phyloP scores from a whole-genome alignment of 2,329 filamentous ascomycete genomes.

The Verticillium alfalfae region DNA sequence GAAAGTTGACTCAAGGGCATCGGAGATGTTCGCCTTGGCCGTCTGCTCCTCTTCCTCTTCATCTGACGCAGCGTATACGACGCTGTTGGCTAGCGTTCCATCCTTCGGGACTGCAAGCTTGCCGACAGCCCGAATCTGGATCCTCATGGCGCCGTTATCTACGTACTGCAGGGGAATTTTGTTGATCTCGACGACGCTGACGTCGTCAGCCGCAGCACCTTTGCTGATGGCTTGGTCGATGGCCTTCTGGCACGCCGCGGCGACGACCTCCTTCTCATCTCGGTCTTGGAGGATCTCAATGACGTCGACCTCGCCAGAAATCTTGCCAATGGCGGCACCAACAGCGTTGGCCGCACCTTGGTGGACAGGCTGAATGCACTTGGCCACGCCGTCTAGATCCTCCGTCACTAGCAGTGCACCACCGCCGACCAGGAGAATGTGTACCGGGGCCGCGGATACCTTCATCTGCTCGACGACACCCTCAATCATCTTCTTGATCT shows the following conservation, averaged over 20 bases:
- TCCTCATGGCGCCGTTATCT: constrained; percentile 24
- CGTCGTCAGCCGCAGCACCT: constrained; percentile 35
- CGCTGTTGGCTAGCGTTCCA: neutral
- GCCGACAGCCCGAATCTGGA: constrained; percentile 27
- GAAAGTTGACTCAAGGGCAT: constrained; percentile 21
- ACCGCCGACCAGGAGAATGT: constrained; percentile 52
- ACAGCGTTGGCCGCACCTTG: constrained; percentile 55
- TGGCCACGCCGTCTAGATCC: constrained; percentile 40
- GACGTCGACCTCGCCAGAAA: constrained; percentile 45
- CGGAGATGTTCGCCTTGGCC: constrained; percentile 19
- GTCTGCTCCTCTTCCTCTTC: constrained; percentile 14
- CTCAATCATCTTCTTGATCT: constrained; percentile 43
- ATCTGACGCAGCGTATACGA: neutral
- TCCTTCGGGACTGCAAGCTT: constrained; percentile 22
- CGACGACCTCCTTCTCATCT: constrained; percentile 28
- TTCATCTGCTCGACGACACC: constrained; percentile 50
- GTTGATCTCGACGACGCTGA: constrained; percentile 40
- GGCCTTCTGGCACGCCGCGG: constrained; percentile 31
- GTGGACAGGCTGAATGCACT: constrained; percentile 44
- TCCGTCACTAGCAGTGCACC: constrained; percentile 47
- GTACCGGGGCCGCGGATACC: constrained; percentile 44
- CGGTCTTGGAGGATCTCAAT: constrained; percentile 39
- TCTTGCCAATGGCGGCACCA: constrained; percentile 52
- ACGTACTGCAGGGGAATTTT: constrained; percentile 32
- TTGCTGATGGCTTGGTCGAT: constrained; percentile 37